Evolutionary conservation across 805 yeast genomes (phyloP), one percentile per base, ranked within the genome.

Genomic region (Debaryomyces castellii): DNA sequence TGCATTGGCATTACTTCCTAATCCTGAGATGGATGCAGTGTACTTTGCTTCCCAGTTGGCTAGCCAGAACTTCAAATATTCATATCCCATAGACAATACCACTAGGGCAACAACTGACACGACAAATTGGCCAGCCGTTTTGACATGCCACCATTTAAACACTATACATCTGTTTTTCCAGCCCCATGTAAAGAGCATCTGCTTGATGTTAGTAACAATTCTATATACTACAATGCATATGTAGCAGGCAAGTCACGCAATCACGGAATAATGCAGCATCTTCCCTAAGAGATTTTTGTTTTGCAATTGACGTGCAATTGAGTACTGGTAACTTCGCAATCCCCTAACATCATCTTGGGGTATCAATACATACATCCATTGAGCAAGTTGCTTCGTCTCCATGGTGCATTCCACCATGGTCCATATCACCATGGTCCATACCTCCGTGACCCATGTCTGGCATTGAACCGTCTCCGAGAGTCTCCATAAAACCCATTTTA

Each of bases 151-250:
- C 87, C 91, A 84, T 46, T 70, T 66, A 62, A 85, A 85, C 8
- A 88, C 76, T 8, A 88, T 79, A 60, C 96, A 88, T 5, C 87
- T 74, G 59, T 87, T 78, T 42, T 77, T 67, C 67, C 86, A 84
- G 50, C 82, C 81, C 91, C 94, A 88, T 5, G 90, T 86, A 60
- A 88, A 85, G 6, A 85, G 55, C 94, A 87, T 88, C 67, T 60
- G 40, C 7, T 4, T 2, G 7, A 20, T 9, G 38, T 35, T 35
- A 35, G 38, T 35, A 35, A 22, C 5, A 17, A 16, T 10, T 33
- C 14, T 5, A 18, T 10, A 20, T 35, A 20, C 5, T 20, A 18
- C 37, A 3, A 4, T 17, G n/a, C 10, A 11, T n/a, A 35, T 25
- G 8, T 25, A 4, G n/a, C 28, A 6, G 28, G 11, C 4, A 25